Conservation (phyloP, 2,329 filamentous ascomycete species). For the Penicillium vulpinum region DNA sequence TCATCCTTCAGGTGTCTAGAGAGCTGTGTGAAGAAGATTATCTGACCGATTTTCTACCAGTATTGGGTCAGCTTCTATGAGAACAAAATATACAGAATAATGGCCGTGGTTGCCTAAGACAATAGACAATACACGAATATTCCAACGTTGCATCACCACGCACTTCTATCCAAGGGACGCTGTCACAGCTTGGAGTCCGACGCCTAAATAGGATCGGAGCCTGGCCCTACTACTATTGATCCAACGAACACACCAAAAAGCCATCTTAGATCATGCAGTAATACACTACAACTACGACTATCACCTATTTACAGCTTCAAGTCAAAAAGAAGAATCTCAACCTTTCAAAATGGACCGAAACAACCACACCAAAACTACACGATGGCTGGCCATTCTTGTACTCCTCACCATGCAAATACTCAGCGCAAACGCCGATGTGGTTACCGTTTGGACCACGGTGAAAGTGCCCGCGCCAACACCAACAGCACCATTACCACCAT, state of each 20-base stretch:
- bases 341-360: neutral
- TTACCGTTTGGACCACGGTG: constrained; percentile 24
- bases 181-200: neutral
- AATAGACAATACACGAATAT: neutral
- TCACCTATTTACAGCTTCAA: neutral
- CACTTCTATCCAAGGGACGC: neutral
- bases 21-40: neutral
- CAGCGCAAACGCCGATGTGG: constrained; percentile 4
- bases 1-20: neutral
- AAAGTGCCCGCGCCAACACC: constrained; percentile 21
- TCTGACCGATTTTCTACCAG: neutral
- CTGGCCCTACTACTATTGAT: neutral
- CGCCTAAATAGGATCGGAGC: neutral
- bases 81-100: neutral
- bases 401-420: neutral
- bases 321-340: neutral
- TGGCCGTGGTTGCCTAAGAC: neutral
- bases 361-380: neutral
- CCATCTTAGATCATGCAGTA: neutral
- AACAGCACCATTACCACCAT: constrained; percentile 31
- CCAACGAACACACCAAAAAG: neutral
- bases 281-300: neutral
- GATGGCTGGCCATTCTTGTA: constrained; percentile 5
- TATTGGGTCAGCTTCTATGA: neutral
- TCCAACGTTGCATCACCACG: neutral